phyloP scores from a whole-genome alignment of 1,284 basidiomycete species.

The Spongiforma sp. region DNA sequence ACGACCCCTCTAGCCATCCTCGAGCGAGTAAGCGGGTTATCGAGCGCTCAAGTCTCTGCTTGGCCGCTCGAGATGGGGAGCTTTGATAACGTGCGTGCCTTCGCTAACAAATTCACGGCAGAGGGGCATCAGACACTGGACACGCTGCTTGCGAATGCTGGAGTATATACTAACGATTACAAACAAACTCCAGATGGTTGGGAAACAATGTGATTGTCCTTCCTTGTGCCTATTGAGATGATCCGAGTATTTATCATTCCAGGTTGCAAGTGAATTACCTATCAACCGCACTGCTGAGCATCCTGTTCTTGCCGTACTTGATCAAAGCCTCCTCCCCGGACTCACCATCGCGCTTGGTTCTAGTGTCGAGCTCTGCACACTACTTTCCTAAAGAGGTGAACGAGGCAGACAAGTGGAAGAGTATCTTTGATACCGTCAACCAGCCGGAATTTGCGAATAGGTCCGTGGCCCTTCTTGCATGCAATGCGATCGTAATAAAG shows the following conservation, averaged over 20 bases:
- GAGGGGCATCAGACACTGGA: constrained; percentile 21
- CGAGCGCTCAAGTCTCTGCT: constrained; percentile 7
- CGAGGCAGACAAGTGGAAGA: constrained; percentile 1
- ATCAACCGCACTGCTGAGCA: constrained; percentile 31
- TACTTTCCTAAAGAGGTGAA: constrained; percentile 3
- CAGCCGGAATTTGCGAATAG: constrained; percentile 11
- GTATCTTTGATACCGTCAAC: constrained; percentile 24
- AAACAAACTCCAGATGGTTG: constrained; percentile 30
- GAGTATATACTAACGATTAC: constrained; percentile 14
- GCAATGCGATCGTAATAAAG: background rate
- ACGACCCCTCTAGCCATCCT: constrained; percentile 27
- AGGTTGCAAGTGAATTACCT: constrained; percentile 40
- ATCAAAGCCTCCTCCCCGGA: constrained; percentile 21
- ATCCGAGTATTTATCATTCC: background rate
- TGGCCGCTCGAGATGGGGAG: constrained; percentile 29
- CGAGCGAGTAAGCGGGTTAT: background rate
- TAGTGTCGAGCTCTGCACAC: constrained; percentile 32
- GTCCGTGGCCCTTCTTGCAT: constrained; percentile 11
- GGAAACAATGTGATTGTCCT: constrained; percentile 27
- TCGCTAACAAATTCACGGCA: constrained; percentile 25
- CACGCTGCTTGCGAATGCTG: constrained; percentile 31
- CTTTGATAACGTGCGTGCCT: constrained; percentile 28
- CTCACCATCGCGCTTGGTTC: constrained; percentile 29
- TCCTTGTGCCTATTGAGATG: background rate
- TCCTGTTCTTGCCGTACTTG: constrained; percentile 33